phyloP scores from a whole-genome alignment of 768 basidiomycete species.

The Tubosaeta sp. region DNA sequence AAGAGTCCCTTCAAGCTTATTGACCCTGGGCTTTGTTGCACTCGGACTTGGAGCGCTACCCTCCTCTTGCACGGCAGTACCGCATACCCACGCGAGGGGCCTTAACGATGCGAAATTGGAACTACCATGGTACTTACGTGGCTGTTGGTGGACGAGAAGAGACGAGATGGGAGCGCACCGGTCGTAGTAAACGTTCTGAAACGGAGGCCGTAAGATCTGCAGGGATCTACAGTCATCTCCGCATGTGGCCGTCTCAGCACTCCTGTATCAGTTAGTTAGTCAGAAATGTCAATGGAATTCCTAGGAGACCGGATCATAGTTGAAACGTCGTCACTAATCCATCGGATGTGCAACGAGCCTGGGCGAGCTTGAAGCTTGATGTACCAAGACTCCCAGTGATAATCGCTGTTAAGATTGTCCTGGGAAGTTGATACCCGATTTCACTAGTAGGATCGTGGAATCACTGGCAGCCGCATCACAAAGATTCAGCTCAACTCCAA shows the following conservation, averaged over 20 bases:
- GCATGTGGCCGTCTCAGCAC: slow-evolving; percentile 6
- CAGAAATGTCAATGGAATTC: slow-evolving; percentile 11
- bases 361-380: slow-evolving; percentile 1
- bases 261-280: slow-evolving; percentile 9
- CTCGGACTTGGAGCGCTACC: neutral
- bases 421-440: slow-evolving; percentile 6
- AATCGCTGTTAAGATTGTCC: slow-evolving; percentile 10
- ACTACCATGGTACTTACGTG: slow-evolving; percentile 3
- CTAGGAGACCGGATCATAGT: slow-evolving; percentile 16
- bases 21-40: slow-evolving; percentile 9
- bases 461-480: neutral
- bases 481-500: neutral
- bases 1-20: neutral
- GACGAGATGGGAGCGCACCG: slow-evolving; percentile 19
- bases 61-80: neutral
- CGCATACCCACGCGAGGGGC: slow-evolving; percentile 6
- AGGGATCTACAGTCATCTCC: slow-evolving; percentile 15
- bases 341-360: slow-evolving; percentile 4
- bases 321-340: slow-evolving; percentile 15
- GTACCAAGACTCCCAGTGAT: slow-evolving; percentile 3
- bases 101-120: slow-evolving; percentile 6
- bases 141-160: slow-evolving; percentile 1
- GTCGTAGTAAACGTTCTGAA: slow-evolving; percentile 15
- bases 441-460: neutral
- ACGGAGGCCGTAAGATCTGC: slow-evolving; percentile 20